These are phyloP conservation scores for Aspergillus taichungensis DNA, from an alignment of 495 filamentous ascomycete genomes.

Conservation along the genomic window DNA sequence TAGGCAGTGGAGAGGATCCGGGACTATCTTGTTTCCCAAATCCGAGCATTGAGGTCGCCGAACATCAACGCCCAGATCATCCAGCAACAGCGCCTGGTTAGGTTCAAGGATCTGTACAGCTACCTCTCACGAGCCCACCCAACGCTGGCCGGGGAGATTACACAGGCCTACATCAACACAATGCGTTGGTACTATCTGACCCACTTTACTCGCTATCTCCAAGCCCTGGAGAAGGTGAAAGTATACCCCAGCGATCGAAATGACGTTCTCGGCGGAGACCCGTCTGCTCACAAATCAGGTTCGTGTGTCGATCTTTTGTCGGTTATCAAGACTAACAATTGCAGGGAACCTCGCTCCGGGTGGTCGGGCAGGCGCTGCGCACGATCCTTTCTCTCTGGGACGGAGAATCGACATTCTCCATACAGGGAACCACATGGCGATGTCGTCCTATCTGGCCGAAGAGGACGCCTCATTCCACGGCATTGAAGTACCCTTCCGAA, in stretches of 20 bases:
- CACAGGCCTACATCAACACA: constrained; percentile 91
- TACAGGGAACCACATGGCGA: constrained; percentile 57
- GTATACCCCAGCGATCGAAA: constrained; percentile 74
- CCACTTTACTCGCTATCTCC: constrained; percentile 82
- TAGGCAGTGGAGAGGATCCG: constrained; percentile 88
- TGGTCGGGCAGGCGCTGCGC: constrained; percentile 46
- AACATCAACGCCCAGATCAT: constrained; percentile 95
- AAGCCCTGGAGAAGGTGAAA: constrained; percentile 74
- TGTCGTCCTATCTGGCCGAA: constrained; percentile 76
- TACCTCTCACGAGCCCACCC: constrained; percentile 76
- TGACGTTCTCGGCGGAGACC: constrained; percentile 75
- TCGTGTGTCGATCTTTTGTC: constrained; percentile 11
- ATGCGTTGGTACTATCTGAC: constrained; percentile 98
- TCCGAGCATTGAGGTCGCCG: constrained; percentile 84
- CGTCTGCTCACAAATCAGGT: constrained; percentile 50
- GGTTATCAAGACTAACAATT: constrained; percentile 5
- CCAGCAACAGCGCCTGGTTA: constrained; percentile 81
- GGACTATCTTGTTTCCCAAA: constrained; percentile 87
- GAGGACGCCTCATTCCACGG: constrained; percentile 80
- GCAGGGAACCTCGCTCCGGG: constrained; percentile 24
- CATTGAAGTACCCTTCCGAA: constrained; percentile 80
- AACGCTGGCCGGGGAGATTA: constrained; percentile 74
- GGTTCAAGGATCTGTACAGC: constrained; percentile 75
- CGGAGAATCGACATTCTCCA: constrained; percentile 73
- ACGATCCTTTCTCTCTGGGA: constrained; percentile 83